These are phyloP conservation scores for Cnidoscolus chayamansa DNA, from an alignment of 441 rosid genomes.

Conservation along the genomic window DNA sequence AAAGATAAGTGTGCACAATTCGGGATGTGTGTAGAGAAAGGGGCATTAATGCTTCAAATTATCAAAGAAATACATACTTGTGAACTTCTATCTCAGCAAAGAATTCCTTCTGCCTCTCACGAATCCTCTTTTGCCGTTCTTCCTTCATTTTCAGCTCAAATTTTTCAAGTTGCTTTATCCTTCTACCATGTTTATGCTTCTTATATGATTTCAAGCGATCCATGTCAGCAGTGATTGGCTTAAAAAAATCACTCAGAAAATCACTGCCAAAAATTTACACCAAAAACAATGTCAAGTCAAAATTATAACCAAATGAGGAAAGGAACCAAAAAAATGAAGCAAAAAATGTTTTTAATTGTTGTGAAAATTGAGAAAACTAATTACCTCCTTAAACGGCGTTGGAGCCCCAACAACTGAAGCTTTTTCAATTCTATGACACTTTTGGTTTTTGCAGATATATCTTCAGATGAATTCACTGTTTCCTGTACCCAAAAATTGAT, in stretches of 20 bases:
- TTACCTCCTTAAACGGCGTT: constrained; percentile 81
- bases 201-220: constrained; percentile 73
- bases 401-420: constrained; percentile 78
- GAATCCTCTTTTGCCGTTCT: constrained; percentile 90
- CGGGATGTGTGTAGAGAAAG: not conserved
- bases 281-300: constrained; percentile 19
- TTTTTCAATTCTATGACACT: constrained; percentile 92
- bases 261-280: constrained; percentile 48
- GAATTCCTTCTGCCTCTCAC: constrained; percentile 97
- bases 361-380: constrained; percentile 13
- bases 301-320: constrained; percentile 2
- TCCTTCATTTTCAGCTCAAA: constrained; percentile 93
- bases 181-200: constrained; percentile 91
- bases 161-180: constrained; percentile 82
- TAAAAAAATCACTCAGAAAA: constrained; percentile 72
- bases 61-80: constrained; percentile 47
- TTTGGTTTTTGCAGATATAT: constrained; percentile 83
- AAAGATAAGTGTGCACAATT: not conserved
- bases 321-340: not conserved
- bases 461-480: constrained; percentile 78
- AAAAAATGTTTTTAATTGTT: not conserved
- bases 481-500: constrained; percentile 41
- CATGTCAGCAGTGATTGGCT: constrained; percentile 68
- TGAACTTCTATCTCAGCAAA: constrained; percentile 90
- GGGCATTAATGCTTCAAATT: not conserved